Percentiles rank a stretch among this genome's conserved stretches.
Conservation (phyloP, 208 protist species). For the Trypanosoma brucei region DNA sequence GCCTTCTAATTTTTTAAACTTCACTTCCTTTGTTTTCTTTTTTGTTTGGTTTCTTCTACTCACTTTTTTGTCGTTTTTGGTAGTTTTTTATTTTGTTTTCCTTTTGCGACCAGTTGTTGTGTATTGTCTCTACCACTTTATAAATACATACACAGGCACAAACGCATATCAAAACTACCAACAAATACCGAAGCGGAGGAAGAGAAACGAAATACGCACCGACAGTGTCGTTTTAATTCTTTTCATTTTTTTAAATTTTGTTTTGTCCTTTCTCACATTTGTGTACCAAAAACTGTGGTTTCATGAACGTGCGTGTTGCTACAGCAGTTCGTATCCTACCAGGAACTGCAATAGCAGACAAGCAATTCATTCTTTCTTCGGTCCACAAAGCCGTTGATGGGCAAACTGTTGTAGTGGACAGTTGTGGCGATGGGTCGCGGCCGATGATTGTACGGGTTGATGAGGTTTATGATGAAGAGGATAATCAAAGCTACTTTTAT, state of each 20-base stretch:
- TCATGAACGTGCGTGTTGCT: background rate
- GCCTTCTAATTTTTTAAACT: too few species aligned
- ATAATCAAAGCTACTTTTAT: slow-evolving; percentile 77
- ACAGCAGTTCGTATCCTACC: slow-evolving; percentile 74
- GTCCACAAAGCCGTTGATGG: slow-evolving; percentile 68
- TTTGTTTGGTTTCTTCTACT: too few species aligned
- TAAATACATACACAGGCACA: background rate
- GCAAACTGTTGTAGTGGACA: slow-evolving; percentile 65
- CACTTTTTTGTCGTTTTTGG: background rate
- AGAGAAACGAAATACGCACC: background rate
- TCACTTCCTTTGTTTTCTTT: too few species aligned
- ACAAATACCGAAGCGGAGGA: too few species aligned
- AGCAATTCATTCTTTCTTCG: slow-evolving; percentile 71
- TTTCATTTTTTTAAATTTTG: slow-evolving; percentile 9
- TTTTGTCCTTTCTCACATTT: background rate
- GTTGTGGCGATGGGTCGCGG: slow-evolving; percentile 41
- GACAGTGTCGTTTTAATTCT: background rate
- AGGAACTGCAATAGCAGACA: slow-evolving; percentile 31
- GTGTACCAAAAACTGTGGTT: too few species aligned
- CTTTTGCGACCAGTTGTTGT: background rate
- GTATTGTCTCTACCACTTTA: background rate
- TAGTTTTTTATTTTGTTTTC: slow-evolving; percentile 11
- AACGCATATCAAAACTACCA: too few species aligned
- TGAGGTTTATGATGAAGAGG: slow-evolving; percentile 74
- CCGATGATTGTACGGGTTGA: slow-evolving; percentile 71